Base-by-base conservation (phyloP, 75 land plant species). In the Picea glauca region DNA sequence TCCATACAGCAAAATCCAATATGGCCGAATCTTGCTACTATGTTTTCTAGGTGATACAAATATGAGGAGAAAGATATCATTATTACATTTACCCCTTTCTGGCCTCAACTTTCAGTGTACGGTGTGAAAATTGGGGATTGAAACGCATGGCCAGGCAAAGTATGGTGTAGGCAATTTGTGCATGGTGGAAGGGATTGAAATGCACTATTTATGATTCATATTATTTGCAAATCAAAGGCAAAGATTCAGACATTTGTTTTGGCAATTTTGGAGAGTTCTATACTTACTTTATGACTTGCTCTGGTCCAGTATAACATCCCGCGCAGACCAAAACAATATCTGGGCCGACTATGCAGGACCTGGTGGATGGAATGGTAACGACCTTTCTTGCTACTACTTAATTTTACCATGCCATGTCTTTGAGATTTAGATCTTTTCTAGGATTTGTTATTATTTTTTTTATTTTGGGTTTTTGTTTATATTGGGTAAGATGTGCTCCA, bases 311-410 rank as follows among this genome's bases (percentile, higher is more conserved):
- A 87, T 91, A 85, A 85, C 87, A 63, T 76, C 82, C 46, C 78
- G 81, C 3, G 94, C 94, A 26, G 94, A 92, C 76, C 32, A 78
- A 35, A 92, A 92, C 60, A 84, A 92, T 70, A 73, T 72, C 79
- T 92, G 90, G 90, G 93, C 94, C 50, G 13, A 83, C 1, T 93
- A 91, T 84, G 95, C 93, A 7, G 85, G 89, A 11, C 95, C 93
- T 46, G 93, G 95, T 78, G 91, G 86, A 84, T 93, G 95, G 95
- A 93, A 93, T 85, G 95, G 95, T 93, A 84, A 9, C 43, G 56
- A 23, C 58, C 4, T n/a, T 33, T 14, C 18, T 21, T 38, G 31
- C 1, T 30, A 68, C 1, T 56, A 31, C 18, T 23, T 72, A 33
- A 6, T 7, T 21, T 31, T 80, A 86, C 83, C 60, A 84, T 86